Evolutionary conservation across 768 basidiomycete genomes (phyloP).

Genomic region (Pleurotus sapidus): DNA sequence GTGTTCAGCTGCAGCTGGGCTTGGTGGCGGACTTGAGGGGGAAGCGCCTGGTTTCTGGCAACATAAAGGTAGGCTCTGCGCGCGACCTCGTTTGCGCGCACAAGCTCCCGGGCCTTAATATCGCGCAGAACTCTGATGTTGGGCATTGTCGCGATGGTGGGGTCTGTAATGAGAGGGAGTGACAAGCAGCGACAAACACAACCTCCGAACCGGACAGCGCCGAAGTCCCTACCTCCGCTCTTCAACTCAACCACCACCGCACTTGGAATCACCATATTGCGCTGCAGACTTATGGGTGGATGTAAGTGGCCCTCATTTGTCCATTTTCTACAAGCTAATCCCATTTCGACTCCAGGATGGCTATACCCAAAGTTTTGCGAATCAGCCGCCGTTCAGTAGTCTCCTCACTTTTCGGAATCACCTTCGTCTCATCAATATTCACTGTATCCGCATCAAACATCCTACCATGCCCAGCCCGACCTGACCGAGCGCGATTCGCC

Average conservation of each 20-base stretch:
- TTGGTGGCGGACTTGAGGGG: conserved; percentile 86
- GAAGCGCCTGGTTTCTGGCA: conserved; percentile 87
- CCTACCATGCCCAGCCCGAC: conserved; percentile 77
- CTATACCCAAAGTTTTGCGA: conserved; percentile 54
- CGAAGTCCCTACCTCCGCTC: not conserved
- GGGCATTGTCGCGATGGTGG: conserved; percentile 27
- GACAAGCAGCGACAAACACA: not conserved
- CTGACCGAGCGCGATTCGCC: conserved; percentile 52
- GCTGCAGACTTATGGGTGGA: conserved; percentile 3
- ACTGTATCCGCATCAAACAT: conserved; percentile 81
- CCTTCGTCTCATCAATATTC: conserved; percentile 73
- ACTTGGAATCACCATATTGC: not conserved
- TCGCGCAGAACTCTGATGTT: conserved; percentile 65
- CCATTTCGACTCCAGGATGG: conserved; percentile 43
- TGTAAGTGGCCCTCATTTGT: conserved; percentile 10
- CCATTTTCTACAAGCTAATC: not conserved
- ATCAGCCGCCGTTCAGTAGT: conserved; percentile 70
- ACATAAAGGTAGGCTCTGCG: conserved; percentile 92
- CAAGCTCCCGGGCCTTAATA: conserved; percentile 71
- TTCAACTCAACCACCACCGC: conserved; percentile 1
- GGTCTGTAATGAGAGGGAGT: not conserved
- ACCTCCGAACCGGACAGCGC: conserved; percentile 1
- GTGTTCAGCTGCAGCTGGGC: conserved; percentile 93
- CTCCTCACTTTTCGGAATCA: conserved; percentile 76
- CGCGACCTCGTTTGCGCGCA: conserved; percentile 72